Base-by-base conservation (phyloP, 345 rosid species). In the Lumnitzera littorea region DNA sequence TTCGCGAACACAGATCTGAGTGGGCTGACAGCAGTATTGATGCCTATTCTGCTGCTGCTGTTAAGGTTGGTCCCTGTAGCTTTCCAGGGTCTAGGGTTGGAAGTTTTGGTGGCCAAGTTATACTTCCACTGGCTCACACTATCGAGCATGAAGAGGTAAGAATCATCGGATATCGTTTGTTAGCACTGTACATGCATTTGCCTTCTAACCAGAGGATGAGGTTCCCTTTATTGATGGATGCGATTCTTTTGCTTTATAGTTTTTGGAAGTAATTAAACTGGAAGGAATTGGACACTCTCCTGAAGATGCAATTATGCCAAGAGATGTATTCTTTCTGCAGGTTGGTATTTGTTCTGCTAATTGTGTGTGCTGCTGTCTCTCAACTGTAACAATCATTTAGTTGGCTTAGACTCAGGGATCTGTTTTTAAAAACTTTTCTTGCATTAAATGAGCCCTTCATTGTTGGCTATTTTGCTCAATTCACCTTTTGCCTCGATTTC, bases 21-120 rank as follows among this genome's bases (percentile, higher is more conserved):
- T 95, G 99, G 99, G 98, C 98, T 9, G 99, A 95, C 72, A 91
- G 87, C 80, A 82, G 75, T 68, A 88, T 91, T 51, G 99, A 95
- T 81, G 94, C 95, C 2, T 95, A 95, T 66, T 72, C 96, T 23
- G 99, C 95, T 23, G 96, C 98, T 13, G 98, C 97, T 6, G 83
- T 95, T 51, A 95, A 91, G 78, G 87, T 89, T 10, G 99, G 99
- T 27, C 96, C 99, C 56, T 91, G 87, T 72, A 81, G 75, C 74
- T 63, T 85, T 57, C 78, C 81, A 8, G 88, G 84, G 64, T 78
- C 99, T 60, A 76, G 89, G 67, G 84, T 88, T 61, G 99, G 95
- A 72, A 84, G 81, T 55, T 95, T 82, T 54, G 97, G 96, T 25
- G 83, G 96, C 53, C 98, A 88, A 63, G 95, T 91, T 66, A 88